Evolutionary conservation across 176 grass and related monocot genomes (phyloP), one percentile per base, ranked within the genome.

Genomic region (Carex pumila): DNA sequence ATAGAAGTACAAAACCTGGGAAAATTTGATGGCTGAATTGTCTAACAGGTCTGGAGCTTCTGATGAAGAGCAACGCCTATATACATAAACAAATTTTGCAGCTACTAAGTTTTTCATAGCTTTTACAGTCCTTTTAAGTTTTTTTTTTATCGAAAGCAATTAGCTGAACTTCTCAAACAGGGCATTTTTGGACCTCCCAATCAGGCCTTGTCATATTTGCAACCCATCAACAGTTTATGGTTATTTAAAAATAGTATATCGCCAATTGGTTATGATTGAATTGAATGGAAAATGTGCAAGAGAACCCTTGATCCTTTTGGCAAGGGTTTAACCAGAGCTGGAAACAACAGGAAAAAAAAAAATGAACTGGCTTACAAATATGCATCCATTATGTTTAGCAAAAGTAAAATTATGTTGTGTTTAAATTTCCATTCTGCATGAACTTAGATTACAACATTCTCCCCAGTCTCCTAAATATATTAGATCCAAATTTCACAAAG

Each of bases 21-120:
- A 93, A 84, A 52, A 93, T 84, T 69, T 92, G 91, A 70, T 89
- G 86, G 88, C 89, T 95, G 83, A 90, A 93, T 76, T 89, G 86
- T 53, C 91, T 91, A 58, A 86, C 88, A 81, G 91, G 86, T 74
- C 86, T 80, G 21, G 15, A 89, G 82, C 93, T 92, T 89, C 86
- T 91, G 39, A 89, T 65, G 10, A 95, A 83, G 81, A 90, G 83
- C 54, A 95, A 74, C 64, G 88, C 76, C 93, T 98, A 86, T 74
- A 64, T 31, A 60, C 65, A 52, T 19, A 82, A 77, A 5, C 9
- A 77, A 55, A 47, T 31, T 56, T 15, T 31, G 49, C 72, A 76
- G 10, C 47, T 55, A 54, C 22, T 75, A 14, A 75, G 49, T 49
- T 31, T 76, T 73, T 31, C 72, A 55, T 54, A 31, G 22, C 1